These are phyloP conservation scores for Litchi chinensis DNA, from an alignment of 345 rosid species.

Conservation along the genomic window DNA sequence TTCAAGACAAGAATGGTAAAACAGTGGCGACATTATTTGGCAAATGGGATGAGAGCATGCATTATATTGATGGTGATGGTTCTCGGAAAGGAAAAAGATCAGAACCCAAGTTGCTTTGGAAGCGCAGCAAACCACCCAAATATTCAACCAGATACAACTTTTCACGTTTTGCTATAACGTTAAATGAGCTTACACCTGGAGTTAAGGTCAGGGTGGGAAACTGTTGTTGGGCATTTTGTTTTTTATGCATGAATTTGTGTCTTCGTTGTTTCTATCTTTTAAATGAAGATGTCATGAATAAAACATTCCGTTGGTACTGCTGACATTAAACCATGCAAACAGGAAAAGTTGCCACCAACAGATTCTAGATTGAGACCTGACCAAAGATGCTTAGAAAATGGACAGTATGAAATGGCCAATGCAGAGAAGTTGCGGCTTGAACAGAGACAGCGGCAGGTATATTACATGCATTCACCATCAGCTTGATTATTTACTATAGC, in stretches of 20 bases:
- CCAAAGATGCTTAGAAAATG: slow-evolving; percentile 44
- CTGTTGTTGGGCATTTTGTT: background rate
- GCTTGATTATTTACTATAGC: background rate
- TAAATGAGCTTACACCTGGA: slow-evolving; percentile 45
- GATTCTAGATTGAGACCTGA: slow-evolving; percentile 53
- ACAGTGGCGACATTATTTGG: slow-evolving; percentile 45
- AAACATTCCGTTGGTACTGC: background rate
- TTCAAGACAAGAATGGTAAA: slow-evolving; percentile 42
- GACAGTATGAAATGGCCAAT: slow-evolving; percentile 44
- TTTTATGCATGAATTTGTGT: background rate
- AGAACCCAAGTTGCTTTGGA: slow-evolving; percentile 40
- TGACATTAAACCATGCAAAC: slow-evolving; percentile 4
- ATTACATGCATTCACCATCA: background rate
- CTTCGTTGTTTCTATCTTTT: background rate
- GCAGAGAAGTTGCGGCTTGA: slow-evolving; percentile 48
- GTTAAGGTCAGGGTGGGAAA: slow-evolving; percentile 26
- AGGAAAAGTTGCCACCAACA: slow-evolving; percentile 51
- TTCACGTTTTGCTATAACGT: slow-evolving; percentile 38
- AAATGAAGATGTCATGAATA: background rate
- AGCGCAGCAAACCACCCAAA: slow-evolving; percentile 32
- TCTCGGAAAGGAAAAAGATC: slow-evolving; percentile 26
- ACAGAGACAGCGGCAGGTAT: slow-evolving; percentile 46
- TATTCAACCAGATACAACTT: slow-evolving; percentile 39
- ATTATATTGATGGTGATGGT: slow-evolving; percentile 29
- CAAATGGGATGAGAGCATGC: slow-evolving; percentile 52